Evolutionary conservation across 768 basidiomycete genomes (phyloP).

Genomic region (Lanmaoa rubissima): DNA sequence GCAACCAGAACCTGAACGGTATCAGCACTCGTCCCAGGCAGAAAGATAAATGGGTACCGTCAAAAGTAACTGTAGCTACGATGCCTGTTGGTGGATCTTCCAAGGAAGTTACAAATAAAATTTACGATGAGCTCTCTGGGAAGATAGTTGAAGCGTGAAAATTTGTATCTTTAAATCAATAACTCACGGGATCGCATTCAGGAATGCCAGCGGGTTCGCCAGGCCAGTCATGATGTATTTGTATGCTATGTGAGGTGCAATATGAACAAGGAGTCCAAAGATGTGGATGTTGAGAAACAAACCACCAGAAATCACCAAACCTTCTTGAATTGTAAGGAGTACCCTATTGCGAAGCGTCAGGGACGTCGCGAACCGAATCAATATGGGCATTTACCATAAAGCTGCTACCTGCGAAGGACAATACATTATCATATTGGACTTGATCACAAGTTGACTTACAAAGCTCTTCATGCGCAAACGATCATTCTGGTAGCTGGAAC

Average conservation of each 20-base stretch:
- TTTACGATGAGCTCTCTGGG: slow-evolving; percentile 2
- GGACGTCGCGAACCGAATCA: no score
- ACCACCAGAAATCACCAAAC: slow-evolving; percentile 6
- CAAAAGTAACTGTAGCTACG: background rate
- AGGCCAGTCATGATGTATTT: slow-evolving; percentile 3
- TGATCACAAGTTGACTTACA: slow-evolving; percentile 2
- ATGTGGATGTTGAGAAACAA: background rate
- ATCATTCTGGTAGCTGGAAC: slow-evolving; percentile 10
- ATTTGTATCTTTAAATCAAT: background rate
- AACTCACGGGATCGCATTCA: background rate
- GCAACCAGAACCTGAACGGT: slow-evolving; percentile 1
- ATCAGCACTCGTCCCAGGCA: background rate
- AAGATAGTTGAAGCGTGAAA: background rate
- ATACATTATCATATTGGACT: background rate
- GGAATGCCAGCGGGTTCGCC: background rate
- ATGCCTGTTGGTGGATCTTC: background rate
- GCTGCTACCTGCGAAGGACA: slow-evolving; percentile 2
- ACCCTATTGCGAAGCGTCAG: slow-evolving; percentile 1
- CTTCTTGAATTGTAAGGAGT: slow-evolving; percentile 13
- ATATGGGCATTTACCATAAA: slow-evolving; percentile 4
- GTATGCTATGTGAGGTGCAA: background rate
- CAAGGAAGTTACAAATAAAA: background rate
- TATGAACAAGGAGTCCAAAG: background rate
- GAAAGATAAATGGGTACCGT: background rate
- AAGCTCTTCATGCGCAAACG: background rate